A percentile compares a stretch with the other conserved stretches of the same genome.
phyloP scores from a whole-genome alignment of 1,284 basidiomycete species.

The Papiliotrema nemorosa region DNA sequence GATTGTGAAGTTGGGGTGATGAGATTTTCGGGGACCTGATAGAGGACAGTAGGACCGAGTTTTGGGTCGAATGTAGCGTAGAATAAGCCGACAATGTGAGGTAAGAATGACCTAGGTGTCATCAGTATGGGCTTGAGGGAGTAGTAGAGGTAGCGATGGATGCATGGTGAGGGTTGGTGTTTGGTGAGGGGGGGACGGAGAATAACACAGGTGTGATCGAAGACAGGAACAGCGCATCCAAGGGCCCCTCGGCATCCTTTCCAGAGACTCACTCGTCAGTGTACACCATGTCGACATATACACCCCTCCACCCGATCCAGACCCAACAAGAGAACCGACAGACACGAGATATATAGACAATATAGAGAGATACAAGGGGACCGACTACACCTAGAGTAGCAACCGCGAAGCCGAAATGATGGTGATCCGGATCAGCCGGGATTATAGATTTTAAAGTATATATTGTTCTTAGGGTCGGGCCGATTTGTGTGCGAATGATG shows the following conservation, averaged over 20 bases:
- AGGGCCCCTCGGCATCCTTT: constrained; percentile 7
- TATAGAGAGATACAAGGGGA: no score
- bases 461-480: no score
- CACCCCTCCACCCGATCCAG: background rate
- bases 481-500: no score
- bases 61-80: constrained; percentile 49
- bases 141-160: background rate
- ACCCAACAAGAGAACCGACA: background rate
- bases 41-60: constrained; percentile 41
- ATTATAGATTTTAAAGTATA: no score
- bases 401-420: no score
- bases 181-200: background rate
- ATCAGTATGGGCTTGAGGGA: background rate
- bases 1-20: constrained; percentile 31
- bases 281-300: constrained; percentile 3
- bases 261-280: constrained; percentile 22
- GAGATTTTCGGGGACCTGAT: constrained; percentile 50
- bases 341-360: no score
- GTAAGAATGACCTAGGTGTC: constrained; percentile 4
- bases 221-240: background rate
- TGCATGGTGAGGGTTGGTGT: background rate
- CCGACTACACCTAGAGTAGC: no score
- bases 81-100: constrained; percentile 29
- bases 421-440: no score
- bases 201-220: background rate